phyloP scores from a whole-genome alignment of 2,329 filamentous ascomycete species.

The Stachybotrys chlorohalonatus region DNA sequence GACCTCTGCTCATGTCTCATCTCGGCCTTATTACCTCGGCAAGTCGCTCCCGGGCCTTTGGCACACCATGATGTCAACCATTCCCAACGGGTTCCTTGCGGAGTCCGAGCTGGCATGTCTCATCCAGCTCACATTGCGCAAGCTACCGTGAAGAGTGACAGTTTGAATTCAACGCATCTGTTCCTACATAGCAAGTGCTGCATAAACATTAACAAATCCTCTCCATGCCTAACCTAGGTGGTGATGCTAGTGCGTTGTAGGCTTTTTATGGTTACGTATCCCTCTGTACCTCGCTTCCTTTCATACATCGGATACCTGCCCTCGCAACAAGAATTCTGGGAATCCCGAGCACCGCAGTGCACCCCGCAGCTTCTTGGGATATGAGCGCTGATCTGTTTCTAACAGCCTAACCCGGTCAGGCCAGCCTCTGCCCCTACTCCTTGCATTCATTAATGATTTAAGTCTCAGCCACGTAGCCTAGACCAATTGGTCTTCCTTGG shows the following conservation, averaged over 20 bases:
- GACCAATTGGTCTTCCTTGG: not conserved
- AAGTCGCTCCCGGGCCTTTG: not conserved
- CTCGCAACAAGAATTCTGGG: too few relatives aligned
- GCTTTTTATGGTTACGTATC: too few relatives aligned
- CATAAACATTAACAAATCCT: too few relatives aligned
- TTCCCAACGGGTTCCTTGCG: not conserved
- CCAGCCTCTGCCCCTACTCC: not conserved
- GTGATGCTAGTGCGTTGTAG: too few relatives aligned
- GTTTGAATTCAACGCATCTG: not conserved
- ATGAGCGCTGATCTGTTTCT: too few relatives aligned
- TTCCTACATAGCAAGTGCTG: not conserved
- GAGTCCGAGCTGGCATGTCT: not conserved
- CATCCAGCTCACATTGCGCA: not conserved
- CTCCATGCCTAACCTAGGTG: too few relatives aligned
- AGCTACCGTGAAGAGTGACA: not conserved
- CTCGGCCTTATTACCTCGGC: not conserved
- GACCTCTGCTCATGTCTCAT: not conserved
- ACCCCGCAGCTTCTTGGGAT: too few relatives aligned
- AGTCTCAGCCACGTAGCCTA: not conserved
- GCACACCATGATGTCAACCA: not conserved
- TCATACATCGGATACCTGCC: too few relatives aligned
- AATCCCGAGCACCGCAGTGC: too few relatives aligned
- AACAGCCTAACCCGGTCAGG: not conserved
- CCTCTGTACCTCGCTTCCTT: too few relatives aligned
- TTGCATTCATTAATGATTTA: not conserved